These are phyloP conservation scores for Rosa rugosa DNA, from an alignment of 306 rosid species.

Conservation along the genomic window DNA sequence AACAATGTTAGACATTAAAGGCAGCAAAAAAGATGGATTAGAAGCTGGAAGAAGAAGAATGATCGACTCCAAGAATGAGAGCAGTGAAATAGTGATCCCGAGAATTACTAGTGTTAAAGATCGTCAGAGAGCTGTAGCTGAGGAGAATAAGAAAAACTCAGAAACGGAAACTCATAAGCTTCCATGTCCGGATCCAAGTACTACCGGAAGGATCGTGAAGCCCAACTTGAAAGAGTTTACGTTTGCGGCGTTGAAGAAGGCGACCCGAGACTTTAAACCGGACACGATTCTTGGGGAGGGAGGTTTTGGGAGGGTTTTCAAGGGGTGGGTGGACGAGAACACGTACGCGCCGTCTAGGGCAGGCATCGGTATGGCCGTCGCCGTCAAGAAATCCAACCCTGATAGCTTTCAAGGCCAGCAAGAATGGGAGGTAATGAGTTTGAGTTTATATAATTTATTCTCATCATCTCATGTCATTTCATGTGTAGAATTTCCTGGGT, in stretches of 20 bases:
- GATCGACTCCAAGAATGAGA: background rate
- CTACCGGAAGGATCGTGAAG: constrained; percentile 16
- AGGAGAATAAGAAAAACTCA: background rate
- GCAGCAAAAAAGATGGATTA: constrained; percentile 7
- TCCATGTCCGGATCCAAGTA: background rate
- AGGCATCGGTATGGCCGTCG: constrained; percentile 75
- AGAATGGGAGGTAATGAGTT: constrained; percentile 68
- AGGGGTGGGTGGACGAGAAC: constrained; percentile 71
- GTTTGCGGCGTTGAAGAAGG: constrained; percentile 64
- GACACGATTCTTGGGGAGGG: constrained; percentile 76
- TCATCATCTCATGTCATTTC: background rate
- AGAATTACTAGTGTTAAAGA: background rate
- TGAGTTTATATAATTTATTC: background rate
- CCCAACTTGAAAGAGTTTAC: constrained; percentile 49
- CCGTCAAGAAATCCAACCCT: constrained; percentile 69
- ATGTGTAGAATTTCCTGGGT: background rate
- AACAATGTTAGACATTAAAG: background rate
- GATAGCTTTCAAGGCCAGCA: constrained; percentile 73
- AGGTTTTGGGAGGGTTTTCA: constrained; percentile 89
- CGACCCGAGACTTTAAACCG: constrained; percentile 75
- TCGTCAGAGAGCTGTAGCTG: background rate
- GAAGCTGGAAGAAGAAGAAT: background rate
- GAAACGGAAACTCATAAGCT: background rate
- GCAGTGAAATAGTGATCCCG: background rate
- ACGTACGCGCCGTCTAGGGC: constrained; percentile 59